Evolutionary conservation across 176 grass and related monocot genomes (phyloP), one percentile per base, ranked within the genome.

Genomic region (Eragrostis curvula): DNA sequence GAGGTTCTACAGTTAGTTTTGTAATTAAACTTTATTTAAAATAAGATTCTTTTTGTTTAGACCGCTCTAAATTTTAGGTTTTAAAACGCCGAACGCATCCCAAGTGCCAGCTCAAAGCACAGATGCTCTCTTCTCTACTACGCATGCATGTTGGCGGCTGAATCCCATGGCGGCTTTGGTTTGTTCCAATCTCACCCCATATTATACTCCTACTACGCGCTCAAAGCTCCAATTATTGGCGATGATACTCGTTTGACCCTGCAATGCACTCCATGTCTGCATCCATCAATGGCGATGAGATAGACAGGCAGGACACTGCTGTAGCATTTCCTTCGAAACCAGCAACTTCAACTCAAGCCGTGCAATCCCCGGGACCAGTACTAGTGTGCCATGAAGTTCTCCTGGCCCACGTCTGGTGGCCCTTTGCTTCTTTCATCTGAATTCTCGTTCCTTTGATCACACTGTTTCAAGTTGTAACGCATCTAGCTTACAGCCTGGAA

Each of bases 171-270:
- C n/a, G 61, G 78, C 42, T 44, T 59, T 12, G 45, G 15, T 49
- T 66, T 50, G 25, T 53, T 29, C 68, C 49, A 10, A 46, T 2
- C 13, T 40, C 39, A 52, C 51, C 1, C 21, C 27, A 24, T 60
- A 44, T 84, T 56, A 23, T 60, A 43, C 15, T 11, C 16, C 28
- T 15, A 29, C 43, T 20, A 32, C 27, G 75, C 18, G 9, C 23
- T 49, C 10, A 78, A 28, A 55, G 40, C 56, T 71, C 41, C 88
- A 82, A 77, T 85, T 66, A 89, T 85, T 66, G 28, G 47, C 44
- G 36, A 29, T 6, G 45, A 63, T 18, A 53, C 44, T 79, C 47
- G 53, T 24, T 42, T 59, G 55, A 18, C n/a, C 32, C 56, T 71
- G 75, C 23, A 21, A 11, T 57, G 9, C 5, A 42, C 6, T 9